Conservation (phyloP, 2,329 filamentous ascomycete genomes). For the Ophiocordyceps sinensis region DNA sequence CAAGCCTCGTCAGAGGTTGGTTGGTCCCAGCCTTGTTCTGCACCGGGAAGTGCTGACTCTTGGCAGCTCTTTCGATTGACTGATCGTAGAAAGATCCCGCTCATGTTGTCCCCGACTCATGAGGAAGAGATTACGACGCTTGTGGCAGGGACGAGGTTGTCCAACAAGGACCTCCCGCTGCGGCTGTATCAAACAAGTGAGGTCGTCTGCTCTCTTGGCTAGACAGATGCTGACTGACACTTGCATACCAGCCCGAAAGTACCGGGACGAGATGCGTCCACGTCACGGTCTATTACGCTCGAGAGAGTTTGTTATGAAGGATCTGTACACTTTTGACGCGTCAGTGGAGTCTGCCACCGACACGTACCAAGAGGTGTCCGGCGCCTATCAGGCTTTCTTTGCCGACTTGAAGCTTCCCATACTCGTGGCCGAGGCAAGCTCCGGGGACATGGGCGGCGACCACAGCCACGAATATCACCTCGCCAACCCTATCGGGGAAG, state of each 20-base stretch:
- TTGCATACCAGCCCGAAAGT: slow-evolving; percentile 57
- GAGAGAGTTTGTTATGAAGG: slow-evolving; percentile 95
- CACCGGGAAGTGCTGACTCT: slow-evolving; percentile 1
- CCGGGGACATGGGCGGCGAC: slow-evolving; percentile 89
- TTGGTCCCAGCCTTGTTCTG: neutral
- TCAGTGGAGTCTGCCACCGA: slow-evolving; percentile 52
- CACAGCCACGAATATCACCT: slow-evolving; percentile 94
- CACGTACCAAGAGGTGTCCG: slow-evolving; percentile 64
- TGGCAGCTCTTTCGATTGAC: slow-evolving; percentile 61
- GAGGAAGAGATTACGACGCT: slow-evolving; percentile 90
- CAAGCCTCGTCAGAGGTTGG: slow-evolving; percentile 56
- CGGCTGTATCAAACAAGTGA: slow-evolving; percentile 80
- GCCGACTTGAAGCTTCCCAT: slow-evolving; percentile 72
- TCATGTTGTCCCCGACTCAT: slow-evolving; percentile 80
- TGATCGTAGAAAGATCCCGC: slow-evolving; percentile 62
- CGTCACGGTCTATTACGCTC: slow-evolving; percentile 77
- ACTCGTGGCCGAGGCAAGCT: slow-evolving; percentile 75
- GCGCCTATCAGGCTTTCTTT: slow-evolving; percentile 65
- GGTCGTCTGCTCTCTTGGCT: slow-evolving; percentile 8
- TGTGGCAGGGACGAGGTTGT: slow-evolving; percentile 57
- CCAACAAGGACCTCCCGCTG: slow-evolving; percentile 75
- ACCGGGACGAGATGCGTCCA: slow-evolving; percentile 81
- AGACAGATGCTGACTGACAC: slow-evolving; percentile 6
- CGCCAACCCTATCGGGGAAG: slow-evolving; percentile 65
- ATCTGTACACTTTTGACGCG: slow-evolving; percentile 88